Evolutionary conservation across 495 filamentous ascomycete genomes (phyloP).

Genomic region (Hypoxylon crocopeplum): DNA sequence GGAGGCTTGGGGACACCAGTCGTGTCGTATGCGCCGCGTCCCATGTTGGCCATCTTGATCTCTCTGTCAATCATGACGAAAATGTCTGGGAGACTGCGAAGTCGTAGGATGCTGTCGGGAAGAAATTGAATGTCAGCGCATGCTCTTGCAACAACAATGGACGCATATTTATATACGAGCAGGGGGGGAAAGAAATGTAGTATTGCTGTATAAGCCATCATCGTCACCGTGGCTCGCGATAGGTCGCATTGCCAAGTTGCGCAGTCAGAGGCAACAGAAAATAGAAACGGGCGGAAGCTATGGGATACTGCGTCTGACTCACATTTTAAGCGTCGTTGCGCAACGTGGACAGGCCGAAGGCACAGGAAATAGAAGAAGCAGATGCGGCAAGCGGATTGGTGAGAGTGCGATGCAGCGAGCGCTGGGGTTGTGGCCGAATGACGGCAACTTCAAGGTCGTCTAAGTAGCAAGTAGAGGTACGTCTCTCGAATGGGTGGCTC

Average conservation of each 20-base stretch:
- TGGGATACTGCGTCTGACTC: slow-evolving; percentile 49
- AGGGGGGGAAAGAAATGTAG: not conserved
- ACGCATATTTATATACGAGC: slow-evolving; percentile 20
- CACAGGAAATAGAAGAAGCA: slow-evolving; percentile 19
- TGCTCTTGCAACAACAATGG: slow-evolving; percentile 4
- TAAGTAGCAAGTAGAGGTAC: slow-evolving; percentile 3
- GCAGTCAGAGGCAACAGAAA: slow-evolving; percentile 25
- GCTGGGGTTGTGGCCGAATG: slow-evolving; percentile 46
- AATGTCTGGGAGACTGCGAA: slow-evolving; percentile 20
- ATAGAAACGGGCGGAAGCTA: slow-evolving; percentile 26
- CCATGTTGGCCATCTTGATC: slow-evolving; percentile 57
- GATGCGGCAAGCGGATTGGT: slow-evolving; percentile 45
- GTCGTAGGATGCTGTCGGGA: slow-evolving; percentile 1
- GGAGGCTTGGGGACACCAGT: slow-evolving; percentile 63
- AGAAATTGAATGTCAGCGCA: slow-evolving; percentile 37
- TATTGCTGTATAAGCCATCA: slow-evolving; percentile 26
- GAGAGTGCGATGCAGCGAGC: slow-evolving; percentile 43
- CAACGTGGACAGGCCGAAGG: slow-evolving; percentile 40
- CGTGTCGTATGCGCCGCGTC: slow-evolving; percentile 64
- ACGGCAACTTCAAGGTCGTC: not conserved
- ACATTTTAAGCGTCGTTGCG: slow-evolving; percentile 44
- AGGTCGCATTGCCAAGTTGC: slow-evolving; percentile 25
- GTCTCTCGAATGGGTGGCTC: slow-evolving; percentile 28
- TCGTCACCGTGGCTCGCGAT: slow-evolving; percentile 19
- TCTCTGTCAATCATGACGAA: slow-evolving; percentile 57